phyloP scores from a whole-genome alignment of 305 asterid species.

The Rubia balearica region DNA sequence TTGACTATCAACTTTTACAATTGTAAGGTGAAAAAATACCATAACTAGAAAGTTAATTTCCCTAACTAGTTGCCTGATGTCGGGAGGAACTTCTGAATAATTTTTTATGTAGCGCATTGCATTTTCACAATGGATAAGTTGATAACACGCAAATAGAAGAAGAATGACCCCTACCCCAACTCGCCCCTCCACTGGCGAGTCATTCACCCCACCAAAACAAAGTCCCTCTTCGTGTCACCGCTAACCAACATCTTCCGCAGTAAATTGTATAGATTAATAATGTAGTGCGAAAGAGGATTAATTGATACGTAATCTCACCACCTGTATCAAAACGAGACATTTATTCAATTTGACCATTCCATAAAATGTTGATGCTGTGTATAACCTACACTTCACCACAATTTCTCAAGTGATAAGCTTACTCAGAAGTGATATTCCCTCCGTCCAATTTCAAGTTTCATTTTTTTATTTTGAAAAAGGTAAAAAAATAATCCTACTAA shows the following conservation, averaged over 20 bases:
- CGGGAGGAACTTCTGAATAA: too few species aligned
- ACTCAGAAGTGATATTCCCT: neutral
- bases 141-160: neutral
- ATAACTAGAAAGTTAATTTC: too few species aligned
- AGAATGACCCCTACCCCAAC: neutral
- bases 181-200: neutral
- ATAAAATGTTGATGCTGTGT: too few species aligned
- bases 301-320: neutral
- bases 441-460: too few species aligned
- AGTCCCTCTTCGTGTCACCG: neutral
- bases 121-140: neutral
- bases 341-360: neutral
- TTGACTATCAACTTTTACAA: too few species aligned
- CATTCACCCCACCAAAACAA: neutral
- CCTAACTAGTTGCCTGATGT: too few species aligned
- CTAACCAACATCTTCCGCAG: neutral
- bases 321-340: neutral
- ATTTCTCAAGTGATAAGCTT: neutral
- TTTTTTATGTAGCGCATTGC: too few species aligned
- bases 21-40: too few species aligned
- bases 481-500: too few species aligned
- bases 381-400: too few species aligned
- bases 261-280: neutral
- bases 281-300: neutral
- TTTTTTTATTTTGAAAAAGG: too few species aligned